These are phyloP conservation scores for Citrullus mucosospermus DNA, from an alignment of 306 rosid genomes.

Conservation along the genomic window DNA sequence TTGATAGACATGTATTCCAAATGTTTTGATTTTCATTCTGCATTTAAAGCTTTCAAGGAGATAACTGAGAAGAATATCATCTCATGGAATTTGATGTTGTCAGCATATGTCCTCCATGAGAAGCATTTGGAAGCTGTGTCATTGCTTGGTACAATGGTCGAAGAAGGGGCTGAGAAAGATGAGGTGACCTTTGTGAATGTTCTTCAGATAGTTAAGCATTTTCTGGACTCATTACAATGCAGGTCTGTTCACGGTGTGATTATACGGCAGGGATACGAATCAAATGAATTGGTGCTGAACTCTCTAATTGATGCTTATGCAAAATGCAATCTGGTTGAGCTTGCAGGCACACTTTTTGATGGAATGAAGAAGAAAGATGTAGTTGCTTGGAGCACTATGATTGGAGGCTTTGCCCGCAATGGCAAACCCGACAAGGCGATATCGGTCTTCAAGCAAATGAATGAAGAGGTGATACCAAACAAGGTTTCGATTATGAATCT, in stretches of 20 bases:
- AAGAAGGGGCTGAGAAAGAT: conserved; percentile 21
- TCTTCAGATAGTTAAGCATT: conserved; percentile 30
- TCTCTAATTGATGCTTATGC: conserved; percentile 33
- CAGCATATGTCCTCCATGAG: conserved; percentile 25
- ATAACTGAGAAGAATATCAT: conserved; percentile 24
- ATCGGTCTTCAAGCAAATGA: conserved; percentile 20
- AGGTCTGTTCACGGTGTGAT: conserved; percentile 21
- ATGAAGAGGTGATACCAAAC: conserved; percentile 21
- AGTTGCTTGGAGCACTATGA: conserved; percentile 43
- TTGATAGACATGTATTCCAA: conserved; percentile 39
- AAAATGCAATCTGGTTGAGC: conserved; percentile 24
- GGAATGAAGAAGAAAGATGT: conserved; percentile 24
- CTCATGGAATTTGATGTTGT: conserved; percentile 30
- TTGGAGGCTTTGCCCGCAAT: conserved; percentile 23
- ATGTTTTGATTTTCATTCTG: conserved; percentile 19
- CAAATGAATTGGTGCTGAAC: conserved; percentile 22
- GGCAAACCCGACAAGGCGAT: conserved; percentile 28
- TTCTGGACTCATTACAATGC: conserved; percentile 15
- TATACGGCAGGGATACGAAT: conserved; percentile 19
- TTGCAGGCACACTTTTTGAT: conserved; percentile 20
- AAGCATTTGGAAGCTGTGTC: conserved; percentile 21
- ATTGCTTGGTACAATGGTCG: conserved; percentile 18
- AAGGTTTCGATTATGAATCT: conserved; percentile 19
- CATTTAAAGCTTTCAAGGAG: conserved; percentile 17
- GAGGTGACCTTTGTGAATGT: conserved; percentile 32